phyloP scores from a whole-genome alignment of 1,284 basidiomycete species.

The Fomitopsis schrenkii region DNA sequence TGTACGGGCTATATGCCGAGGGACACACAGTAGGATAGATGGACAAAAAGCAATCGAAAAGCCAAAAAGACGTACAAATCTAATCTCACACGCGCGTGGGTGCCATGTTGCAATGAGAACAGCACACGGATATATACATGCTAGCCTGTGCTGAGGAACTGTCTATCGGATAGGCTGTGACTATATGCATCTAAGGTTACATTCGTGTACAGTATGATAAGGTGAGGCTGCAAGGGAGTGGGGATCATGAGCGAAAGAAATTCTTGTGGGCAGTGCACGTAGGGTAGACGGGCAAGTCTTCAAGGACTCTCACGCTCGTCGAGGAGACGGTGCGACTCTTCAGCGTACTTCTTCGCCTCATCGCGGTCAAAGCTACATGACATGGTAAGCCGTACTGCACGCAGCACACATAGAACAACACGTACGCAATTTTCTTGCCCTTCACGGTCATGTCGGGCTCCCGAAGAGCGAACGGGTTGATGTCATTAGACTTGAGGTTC shows the following conservation, averaged over 20 bases:
- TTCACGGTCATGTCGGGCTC: conserved; percentile 85
- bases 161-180: background rate
- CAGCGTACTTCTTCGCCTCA: conserved; percentile 68
- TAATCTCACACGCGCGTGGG: too few relatives aligned
- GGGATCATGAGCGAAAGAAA: background rate
- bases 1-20: background rate
- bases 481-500: conserved; percentile 75
- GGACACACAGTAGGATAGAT: background rate
- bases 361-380: conserved; percentile 64
- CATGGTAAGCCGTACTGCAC: conserved; percentile 11
- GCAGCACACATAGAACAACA: background rate
- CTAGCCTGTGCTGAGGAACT: background rate
- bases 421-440: conserved; percentile 68
- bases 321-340: conserved; percentile 19
- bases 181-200: background rate
- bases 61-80: background rate
- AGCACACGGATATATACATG: background rate
- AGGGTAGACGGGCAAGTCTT: background rate
- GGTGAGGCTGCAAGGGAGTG: background rate
- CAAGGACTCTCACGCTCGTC: conserved; percentile 3
- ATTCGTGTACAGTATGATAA: background rate
- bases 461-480: conserved; percentile 90
- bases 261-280: background rate
- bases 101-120: too few relatives aligned
- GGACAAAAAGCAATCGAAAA: background rate